Conservation (phyloP, 1,139 yeast genomes). For the Geotrichum bryndzae region DNA sequence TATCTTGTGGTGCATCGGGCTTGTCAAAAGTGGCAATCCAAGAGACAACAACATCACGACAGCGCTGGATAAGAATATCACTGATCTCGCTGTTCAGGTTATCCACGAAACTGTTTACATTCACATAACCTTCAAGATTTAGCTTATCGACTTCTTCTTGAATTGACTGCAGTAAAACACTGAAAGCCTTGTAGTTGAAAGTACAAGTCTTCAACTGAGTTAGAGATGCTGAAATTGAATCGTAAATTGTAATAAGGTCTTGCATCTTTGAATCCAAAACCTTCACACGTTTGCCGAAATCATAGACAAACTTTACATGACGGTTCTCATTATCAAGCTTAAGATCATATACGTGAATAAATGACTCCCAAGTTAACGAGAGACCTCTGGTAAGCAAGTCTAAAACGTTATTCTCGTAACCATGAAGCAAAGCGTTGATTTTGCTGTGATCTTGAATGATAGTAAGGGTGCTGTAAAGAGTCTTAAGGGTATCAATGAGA, state of each 20-base stretch:
- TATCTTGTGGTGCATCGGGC: constrained; percentile 16
- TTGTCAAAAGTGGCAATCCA: constrained; percentile 30
- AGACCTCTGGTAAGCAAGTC: constrained; percentile 33
- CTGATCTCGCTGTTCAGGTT: constrained; percentile 41
- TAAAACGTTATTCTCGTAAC: constrained; percentile 38
- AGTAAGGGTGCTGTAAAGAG: constrained; percentile 29
- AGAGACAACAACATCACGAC: constrained; percentile 21
- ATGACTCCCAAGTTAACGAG: constrained; percentile 49
- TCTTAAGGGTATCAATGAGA: constrained; percentile 46
- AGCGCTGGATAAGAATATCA: constrained; percentile 38
- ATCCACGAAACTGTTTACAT: constrained; percentile 38
- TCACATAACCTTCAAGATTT: constrained; percentile 40
- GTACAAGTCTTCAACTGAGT: constrained; percentile 32
- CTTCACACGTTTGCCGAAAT: constrained; percentile 40
- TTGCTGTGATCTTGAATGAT: constrained; percentile 36
- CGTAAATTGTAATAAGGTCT: constrained; percentile 25
- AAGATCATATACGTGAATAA: constrained; percentile 48
- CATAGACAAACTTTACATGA: constrained; percentile 39
- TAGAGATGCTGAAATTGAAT: constrained; percentile 25
- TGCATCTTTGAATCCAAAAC: constrained; percentile 38
- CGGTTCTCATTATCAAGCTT: constrained; percentile 35
- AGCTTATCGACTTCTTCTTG: constrained; percentile 43
- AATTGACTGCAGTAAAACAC: constrained; percentile 31
- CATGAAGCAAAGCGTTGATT: constrained; percentile 42
- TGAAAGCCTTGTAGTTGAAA: constrained; percentile 29